phyloP scores from a whole-genome alignment of 2,329 filamentous ascomycete genomes.

The Aspergillus clavatus region DNA sequence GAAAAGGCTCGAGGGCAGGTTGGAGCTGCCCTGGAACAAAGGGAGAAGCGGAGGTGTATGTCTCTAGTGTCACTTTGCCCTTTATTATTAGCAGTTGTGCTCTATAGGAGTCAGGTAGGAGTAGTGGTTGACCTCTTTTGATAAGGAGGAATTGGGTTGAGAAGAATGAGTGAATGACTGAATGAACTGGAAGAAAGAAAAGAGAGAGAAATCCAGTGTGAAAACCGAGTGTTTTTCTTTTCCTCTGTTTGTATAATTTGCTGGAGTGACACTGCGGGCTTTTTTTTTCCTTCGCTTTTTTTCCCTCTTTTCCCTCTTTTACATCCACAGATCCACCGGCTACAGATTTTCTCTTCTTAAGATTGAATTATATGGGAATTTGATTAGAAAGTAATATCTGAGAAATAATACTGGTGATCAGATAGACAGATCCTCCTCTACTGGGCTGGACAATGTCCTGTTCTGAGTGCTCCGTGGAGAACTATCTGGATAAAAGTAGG shows the following conservation, averaged over 20 bases:
- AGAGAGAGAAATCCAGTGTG: slow-evolving; percentile 18
- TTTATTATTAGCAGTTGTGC: neutral
- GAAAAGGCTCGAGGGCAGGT: neutral
- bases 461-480: too few species aligned
- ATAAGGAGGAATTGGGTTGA: neutral
- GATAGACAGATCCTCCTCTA: slow-evolving; percentile 30
- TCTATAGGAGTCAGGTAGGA: too few species aligned
- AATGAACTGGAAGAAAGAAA: slow-evolving; percentile 12
- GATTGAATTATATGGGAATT: too few species aligned
- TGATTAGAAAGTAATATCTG: too few species aligned
- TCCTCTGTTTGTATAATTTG: slow-evolving; percentile 34
- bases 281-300: slow-evolving; percentile 15
- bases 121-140: neutral
- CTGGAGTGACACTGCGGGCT: slow-evolving; percentile 17
- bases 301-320: too few species aligned
- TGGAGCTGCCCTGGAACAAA: slow-evolving; percentile 1
- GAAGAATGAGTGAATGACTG: neutral
- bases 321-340: slow-evolving; percentile 32
- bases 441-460: neutral
- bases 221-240: slow-evolving; percentile 32
- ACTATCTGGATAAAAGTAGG: too few species aligned
- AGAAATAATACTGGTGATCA: too few species aligned
- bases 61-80: neutral
- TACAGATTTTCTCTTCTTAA: too few species aligned
- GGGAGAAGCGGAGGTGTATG: neutral